phyloP scores from a whole-genome alignment of 2,329 filamentous ascomycete species.

The Pseudogymnoascus verrucosus region DNA sequence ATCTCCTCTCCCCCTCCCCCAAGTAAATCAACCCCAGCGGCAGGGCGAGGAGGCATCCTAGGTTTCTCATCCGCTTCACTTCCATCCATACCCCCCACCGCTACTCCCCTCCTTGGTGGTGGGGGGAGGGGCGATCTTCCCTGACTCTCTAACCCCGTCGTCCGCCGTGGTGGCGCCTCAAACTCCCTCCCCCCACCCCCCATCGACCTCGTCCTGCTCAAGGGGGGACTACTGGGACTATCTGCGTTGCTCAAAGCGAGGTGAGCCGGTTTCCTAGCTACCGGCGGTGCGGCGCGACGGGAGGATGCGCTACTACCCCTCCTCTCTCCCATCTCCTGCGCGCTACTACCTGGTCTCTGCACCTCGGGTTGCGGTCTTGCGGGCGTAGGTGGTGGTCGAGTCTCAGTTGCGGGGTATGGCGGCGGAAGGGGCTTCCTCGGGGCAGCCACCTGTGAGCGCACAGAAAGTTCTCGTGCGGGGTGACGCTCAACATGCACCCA shows the following conservation, averaged over 20 bases:
- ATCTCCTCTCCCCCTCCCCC: constrained; percentile 19
- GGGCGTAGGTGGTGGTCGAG: background rate
- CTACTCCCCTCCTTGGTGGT: constrained; percentile 17
- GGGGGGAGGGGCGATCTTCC: constrained; percentile 20
- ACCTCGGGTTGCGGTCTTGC: background rate
- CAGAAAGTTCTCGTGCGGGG: too few species aligned
- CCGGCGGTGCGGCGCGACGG: constrained; percentile 23
- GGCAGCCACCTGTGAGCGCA: background rate
- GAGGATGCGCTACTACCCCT: background rate
- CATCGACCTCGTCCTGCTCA: constrained; percentile 12
- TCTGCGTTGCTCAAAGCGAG: constrained; percentile 19
- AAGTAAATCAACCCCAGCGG: constrained; percentile 20
- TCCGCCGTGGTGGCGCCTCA: constrained; percentile 19
- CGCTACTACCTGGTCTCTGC: too few species aligned
- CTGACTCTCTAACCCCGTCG: constrained; percentile 13
- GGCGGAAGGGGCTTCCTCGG: background rate
- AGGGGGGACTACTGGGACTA: constrained; percentile 16
- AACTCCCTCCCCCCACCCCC: constrained; percentile 17
- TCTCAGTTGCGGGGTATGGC: background rate
- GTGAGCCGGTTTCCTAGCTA: constrained; percentile 27
- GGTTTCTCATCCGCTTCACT: constrained; percentile 20
- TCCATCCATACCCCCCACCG: constrained; percentile 5
- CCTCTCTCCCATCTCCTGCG: background rate
- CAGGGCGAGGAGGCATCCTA: constrained; percentile 21
- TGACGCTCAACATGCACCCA: constrained; percentile 57